Evolutionary conservation across 352 stramenopile species (phyloP).

Genomic region (Pythium dissotocum): DNA sequence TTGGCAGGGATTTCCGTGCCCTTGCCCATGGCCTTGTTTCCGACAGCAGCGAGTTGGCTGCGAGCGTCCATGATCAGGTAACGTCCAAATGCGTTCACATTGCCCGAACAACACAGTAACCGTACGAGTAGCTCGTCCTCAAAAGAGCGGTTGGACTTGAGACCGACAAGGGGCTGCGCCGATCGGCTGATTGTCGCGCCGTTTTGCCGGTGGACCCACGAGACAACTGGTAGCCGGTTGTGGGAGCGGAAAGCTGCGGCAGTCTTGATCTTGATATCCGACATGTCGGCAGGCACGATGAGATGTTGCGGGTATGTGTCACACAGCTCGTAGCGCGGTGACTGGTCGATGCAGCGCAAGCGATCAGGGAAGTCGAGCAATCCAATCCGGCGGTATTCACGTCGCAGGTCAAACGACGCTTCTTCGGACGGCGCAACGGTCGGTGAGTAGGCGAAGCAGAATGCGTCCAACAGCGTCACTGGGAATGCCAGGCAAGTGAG

Average conservation of each 20-base stretch:
- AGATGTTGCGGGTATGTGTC: conserved; percentile 95
- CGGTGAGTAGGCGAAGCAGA: conserved; percentile 80
- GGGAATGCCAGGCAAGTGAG: conserved; percentile 76
- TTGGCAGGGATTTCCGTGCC: conserved; percentile 95
- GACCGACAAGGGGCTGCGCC: conserved; percentile 75
- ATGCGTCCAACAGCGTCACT: conserved; percentile 68
- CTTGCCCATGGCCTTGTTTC: conserved; percentile 92
- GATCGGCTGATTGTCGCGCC: conserved; percentile 81
- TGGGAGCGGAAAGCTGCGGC: conserved; percentile 74
- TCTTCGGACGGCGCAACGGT: conserved; percentile 73
- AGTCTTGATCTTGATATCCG: conserved; percentile 84
- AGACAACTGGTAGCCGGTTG: conserved; percentile 69
- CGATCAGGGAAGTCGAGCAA: conserved; percentile 62
- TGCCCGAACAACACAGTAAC: conserved; percentile 65
- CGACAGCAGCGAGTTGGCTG: conserved; percentile 80
- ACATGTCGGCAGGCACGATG: conserved; percentile 91
- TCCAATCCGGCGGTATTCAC: conserved; percentile 80
- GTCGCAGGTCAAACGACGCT: conserved; percentile 74
- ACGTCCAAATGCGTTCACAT: conserved; percentile 41
- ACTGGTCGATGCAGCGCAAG: conserved; percentile 80
- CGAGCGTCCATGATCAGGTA: conserved; percentile 88
- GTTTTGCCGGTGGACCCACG: conserved; percentile 72
- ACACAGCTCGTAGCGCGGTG: conserved; percentile 82
- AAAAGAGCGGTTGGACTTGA: conserved; percentile 73
- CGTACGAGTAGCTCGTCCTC: conserved; percentile 82